phyloP scores from a whole-genome alignment of 2,329 filamentous ascomycete species.

The Neurospora sp. region DNA sequence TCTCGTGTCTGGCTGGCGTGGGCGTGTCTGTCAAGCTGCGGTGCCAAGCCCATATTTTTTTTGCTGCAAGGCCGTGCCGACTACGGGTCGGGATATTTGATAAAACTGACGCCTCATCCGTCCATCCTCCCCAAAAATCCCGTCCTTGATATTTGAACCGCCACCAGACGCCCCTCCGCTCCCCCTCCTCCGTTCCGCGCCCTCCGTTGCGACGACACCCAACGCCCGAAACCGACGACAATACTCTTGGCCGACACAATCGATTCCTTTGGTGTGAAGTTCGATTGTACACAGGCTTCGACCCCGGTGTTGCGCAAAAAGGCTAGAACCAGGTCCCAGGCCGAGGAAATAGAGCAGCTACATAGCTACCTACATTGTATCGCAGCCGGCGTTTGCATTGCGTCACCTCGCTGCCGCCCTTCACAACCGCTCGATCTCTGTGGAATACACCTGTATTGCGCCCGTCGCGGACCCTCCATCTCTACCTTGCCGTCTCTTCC shows the following conservation, averaged over 20 bases:
- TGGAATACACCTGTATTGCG: background rate
- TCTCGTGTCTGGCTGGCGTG: background rate
- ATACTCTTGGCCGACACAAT: background rate
- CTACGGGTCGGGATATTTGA: background rate
- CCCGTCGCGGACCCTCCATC: background rate
- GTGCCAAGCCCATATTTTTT: background rate
- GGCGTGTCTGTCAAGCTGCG: background rate
- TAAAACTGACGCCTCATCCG: background rate
- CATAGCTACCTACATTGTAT: background rate
- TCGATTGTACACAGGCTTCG: background rate
- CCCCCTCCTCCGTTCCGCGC: background rate
- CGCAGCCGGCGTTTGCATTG: slow-evolving; percentile 9
- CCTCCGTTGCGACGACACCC: background rate
- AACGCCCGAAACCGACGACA: background rate
- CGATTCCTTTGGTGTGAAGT: background rate
- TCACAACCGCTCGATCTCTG: background rate
- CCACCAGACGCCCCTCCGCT: background rate
- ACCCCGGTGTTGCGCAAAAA: background rate
- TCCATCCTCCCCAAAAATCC: background rate
- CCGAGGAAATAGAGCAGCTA: background rate
- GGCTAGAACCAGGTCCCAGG: background rate
- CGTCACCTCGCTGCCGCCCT: slow-evolving; percentile 10
- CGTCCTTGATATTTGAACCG: background rate
- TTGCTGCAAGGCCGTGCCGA: background rate
- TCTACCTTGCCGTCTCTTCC: background rate